Percentiles rank a stretch among this genome's conserved stretches.
phyloP scores from a whole-genome alignment of 169 alveolate genomes.

The Theileria equi region DNA sequence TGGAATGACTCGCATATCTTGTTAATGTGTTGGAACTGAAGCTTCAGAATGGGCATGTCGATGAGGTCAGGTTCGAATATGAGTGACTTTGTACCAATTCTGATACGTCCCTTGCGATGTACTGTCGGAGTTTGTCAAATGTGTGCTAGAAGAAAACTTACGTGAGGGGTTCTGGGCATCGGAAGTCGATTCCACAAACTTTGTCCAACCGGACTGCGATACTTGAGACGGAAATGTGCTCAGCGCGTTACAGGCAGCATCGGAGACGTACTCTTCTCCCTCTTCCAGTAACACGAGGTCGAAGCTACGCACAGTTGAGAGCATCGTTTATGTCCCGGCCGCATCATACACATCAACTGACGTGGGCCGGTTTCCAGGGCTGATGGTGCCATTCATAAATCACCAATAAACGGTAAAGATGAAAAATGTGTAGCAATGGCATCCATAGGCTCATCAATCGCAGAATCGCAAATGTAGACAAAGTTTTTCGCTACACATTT shows the following conservation, averaged over 20 bases:
- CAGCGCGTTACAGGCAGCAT: conserved; percentile 47
- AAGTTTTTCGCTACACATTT: too few species aligned
- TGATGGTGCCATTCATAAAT: too few species aligned
- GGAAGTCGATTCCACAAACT: conserved; percentile 40
- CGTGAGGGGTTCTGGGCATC: conserved; percentile 20
- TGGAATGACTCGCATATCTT: conserved; percentile 32
- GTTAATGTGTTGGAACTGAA: conserved; percentile 59
- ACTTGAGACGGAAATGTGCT: conserved; percentile 53
- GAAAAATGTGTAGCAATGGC: too few species aligned
- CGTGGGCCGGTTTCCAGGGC: too few species aligned
- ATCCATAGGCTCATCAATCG: too few species aligned
- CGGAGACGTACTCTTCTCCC: conserved; percentile 76
- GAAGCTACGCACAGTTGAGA: conserved; percentile 67
- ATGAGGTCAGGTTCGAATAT: conserved; percentile 78
- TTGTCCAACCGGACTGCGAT: conserved; percentile 23
- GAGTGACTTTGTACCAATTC: conserved; percentile 79
- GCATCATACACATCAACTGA: too few species aligned
- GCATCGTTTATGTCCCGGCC: too few species aligned
- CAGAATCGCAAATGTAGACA: too few species aligned
- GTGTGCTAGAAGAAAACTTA: neutral
- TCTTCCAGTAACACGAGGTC: conserved; percentile 76
- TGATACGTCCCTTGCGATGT: conserved; percentile 71
- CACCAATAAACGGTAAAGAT: too few species aligned
- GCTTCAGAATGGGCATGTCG: conserved; percentile 66
- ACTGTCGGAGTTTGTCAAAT: neutral